Percentiles rank a stretch among this genome's conserved stretches.
phyloP scores from a whole-genome alignment of 306 rosid species.

The Trichosanthes cucumerina region DNA sequence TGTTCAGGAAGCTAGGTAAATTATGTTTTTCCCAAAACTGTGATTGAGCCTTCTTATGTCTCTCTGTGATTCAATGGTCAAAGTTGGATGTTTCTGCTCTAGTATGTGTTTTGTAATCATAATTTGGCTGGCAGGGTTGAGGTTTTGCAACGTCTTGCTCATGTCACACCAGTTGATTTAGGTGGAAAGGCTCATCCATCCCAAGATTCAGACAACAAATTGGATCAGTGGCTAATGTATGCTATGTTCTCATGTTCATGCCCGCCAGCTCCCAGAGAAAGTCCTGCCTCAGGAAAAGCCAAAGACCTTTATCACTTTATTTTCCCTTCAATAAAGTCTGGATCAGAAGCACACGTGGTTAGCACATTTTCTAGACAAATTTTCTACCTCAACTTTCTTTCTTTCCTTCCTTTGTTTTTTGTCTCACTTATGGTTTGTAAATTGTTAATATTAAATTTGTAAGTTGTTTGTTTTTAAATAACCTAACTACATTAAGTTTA shows the following conservation, averaged over 20 bases:
- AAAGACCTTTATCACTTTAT: slow-evolving; percentile 87
- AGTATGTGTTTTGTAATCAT: slow-evolving; percentile 2
- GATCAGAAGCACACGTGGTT: slow-evolving; percentile 81
- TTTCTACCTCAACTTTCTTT: not conserved
- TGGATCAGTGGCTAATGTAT: slow-evolving; percentile 99
- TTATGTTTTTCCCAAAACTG: not conserved
- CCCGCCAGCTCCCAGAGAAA: slow-evolving; percentile 73
- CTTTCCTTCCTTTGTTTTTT: not conserved
- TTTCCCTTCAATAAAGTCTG: slow-evolving; percentile 85
- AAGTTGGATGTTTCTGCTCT: not conserved
- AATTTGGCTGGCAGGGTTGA: slow-evolving; percentile 50
- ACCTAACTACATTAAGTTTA: not conserved
- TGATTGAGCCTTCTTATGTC: not conserved
- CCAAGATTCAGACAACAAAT: slow-evolving; percentile 86
- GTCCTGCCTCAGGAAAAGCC: slow-evolving; percentile 46
- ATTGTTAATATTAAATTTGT: not conserved
- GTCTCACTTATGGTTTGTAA: not conserved
- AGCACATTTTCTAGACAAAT: slow-evolving; percentile 22
- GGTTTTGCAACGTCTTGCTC: slow-evolving; percentile 87
- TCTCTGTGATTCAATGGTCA: not conserved
- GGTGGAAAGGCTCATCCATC: slow-evolving; percentile 95
- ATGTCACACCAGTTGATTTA: slow-evolving; percentile 86
- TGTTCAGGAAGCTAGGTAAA: slow-evolving; percentile 88
- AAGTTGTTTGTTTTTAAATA: not conserved
- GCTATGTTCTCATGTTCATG: slow-evolving; percentile 93